These are phyloP conservation scores for Trichophyton mentagrophytes DNA, from an alignment of 2,329 filamentous ascomycete species.

Conservation along the genomic window DNA sequence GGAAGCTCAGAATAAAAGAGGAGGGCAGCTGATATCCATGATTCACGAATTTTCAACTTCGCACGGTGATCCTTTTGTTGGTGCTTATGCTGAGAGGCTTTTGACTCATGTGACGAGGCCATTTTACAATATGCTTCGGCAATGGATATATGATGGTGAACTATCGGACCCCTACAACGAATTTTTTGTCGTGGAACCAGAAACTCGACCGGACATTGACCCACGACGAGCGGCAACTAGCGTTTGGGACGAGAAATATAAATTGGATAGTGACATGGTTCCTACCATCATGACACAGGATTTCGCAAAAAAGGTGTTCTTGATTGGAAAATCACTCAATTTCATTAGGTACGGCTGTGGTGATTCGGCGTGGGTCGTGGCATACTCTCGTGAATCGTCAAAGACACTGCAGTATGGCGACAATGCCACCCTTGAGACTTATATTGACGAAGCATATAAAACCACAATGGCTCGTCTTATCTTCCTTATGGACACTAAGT, in stretches of 20 bases:
- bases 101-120: slow-evolving; percentile 77
- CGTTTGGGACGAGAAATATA: slow-evolving; percentile 97
- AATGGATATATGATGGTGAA: slow-evolving; percentile 98
- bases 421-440: slow-evolving; percentile 77
- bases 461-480: slow-evolving; percentile 94
- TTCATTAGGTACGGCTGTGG: slow-evolving; percentile 94
- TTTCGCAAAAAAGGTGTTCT: slow-evolving; percentile 89
- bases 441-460: slow-evolving; percentile 95
- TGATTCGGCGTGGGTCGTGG: slow-evolving; percentile 89
- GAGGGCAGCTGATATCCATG: slow-evolving; percentile 82
- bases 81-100: slow-evolving; percentile 80
- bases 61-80: slow-evolving; percentile 89
- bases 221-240: slow-evolving; percentile 54
- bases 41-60: slow-evolving; percentile 89
- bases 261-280: slow-evolving; percentile 70
- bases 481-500: slow-evolving; percentile 86
- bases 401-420: slow-evolving; percentile 89
- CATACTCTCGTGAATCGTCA: slow-evolving; percentile 83
- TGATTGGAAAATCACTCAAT: slow-evolving; percentile 95
- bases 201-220: slow-evolving; percentile 39
- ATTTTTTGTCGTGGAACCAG: slow-evolving; percentile 86
- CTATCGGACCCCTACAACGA: slow-evolving; percentile 90
- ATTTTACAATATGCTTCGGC: slow-evolving; percentile 89
- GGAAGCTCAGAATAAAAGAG: slow-evolving; percentile 66
- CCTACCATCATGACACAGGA: slow-evolving; percentile 86